A percentile compares a stretch with the other conserved stretches of the same genome.
Evolutionary conservation across 192 early-diverging fungal species (phyloP).

Genomic region (Podila verticillata): DNA sequence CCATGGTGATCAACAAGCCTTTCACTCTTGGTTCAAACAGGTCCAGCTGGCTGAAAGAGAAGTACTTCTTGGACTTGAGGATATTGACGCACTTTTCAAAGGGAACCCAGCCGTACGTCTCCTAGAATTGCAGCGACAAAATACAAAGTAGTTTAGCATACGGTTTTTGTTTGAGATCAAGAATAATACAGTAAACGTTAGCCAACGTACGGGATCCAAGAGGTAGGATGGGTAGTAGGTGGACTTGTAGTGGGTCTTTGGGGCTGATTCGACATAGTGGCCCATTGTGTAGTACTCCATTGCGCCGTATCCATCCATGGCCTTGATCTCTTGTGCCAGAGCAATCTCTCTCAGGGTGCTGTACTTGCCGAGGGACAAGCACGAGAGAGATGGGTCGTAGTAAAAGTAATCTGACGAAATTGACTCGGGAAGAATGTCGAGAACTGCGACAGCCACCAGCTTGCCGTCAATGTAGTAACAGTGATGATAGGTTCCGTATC

Average conservation of each 20-base stretch:
- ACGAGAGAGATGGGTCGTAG: constrained; percentile 86
- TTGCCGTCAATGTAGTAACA: constrained; percentile 86
- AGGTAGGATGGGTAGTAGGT: constrained; percentile 86
- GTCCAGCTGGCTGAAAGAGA: constrained; percentile 50
- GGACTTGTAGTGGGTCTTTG: constrained; percentile 94
- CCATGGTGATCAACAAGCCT: constrained; percentile 40
- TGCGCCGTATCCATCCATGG: constrained; percentile 55
- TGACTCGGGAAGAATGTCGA: constrained; percentile 90
- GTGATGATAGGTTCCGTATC: constrained; percentile 89
- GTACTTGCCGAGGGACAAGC: constrained; percentile 85
- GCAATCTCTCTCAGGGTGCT: constrained; percentile 87
- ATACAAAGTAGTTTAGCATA: constrained; percentile 15
- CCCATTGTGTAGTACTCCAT: constrained; percentile 92
- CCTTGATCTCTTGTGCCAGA: constrained; percentile 63
- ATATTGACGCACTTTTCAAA: constrained; percentile 60
- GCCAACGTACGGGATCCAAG: constrained; percentile 68
- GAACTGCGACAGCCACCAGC: constrained; percentile 87
- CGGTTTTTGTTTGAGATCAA: constrained; percentile 12
- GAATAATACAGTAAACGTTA: constrained; percentile 8
- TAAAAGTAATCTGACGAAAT: constrained; percentile 94
- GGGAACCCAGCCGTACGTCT: constrained; percentile 60
- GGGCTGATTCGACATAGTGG: constrained; percentile 89
- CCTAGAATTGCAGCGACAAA: constrained; percentile 9
- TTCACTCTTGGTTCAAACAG: constrained; percentile 42
- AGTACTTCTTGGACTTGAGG: constrained; percentile 63